A percentile compares a stretch with the other conserved stretches of the same genome.
phyloP scores from a whole-genome alignment of 2,329 filamentous ascomycete genomes.

The Aspergillus nomiae region DNA sequence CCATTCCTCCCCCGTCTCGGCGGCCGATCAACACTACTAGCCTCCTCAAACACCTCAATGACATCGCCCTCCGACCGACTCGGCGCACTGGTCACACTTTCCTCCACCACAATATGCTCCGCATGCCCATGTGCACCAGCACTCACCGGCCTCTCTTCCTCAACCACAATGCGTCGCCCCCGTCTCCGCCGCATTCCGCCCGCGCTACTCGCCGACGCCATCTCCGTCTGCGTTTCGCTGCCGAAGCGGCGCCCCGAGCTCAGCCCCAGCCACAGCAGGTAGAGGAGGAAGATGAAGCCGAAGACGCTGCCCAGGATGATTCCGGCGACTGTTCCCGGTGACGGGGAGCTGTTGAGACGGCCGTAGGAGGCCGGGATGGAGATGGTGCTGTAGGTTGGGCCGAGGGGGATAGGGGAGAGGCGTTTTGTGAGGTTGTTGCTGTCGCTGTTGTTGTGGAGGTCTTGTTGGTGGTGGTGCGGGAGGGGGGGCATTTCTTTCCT shows the following conservation, averaged over 20 bases:
- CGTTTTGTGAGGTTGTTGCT: not conserved
- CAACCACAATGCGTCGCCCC: constrained; percentile 35
- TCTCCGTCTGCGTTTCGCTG: constrained; percentile 31
- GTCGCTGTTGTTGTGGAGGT: not conserved
- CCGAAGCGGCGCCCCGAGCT: constrained; percentile 45
- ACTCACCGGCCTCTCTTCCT: constrained; percentile 30
- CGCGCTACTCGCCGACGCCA: constrained; percentile 25
- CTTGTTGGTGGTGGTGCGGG: not conserved
- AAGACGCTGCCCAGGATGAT: constrained; percentile 54
- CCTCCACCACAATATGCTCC: constrained; percentile 34
- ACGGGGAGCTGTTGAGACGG: constrained; percentile 53
- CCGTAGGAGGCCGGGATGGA: constrained; percentile 66
- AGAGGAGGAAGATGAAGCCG: constrained; percentile 57
- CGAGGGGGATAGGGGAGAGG: not conserved
- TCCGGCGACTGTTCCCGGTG: constrained; percentile 61
- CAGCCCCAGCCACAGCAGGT: constrained; percentile 54
- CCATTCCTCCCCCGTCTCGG: constrained; percentile 37
- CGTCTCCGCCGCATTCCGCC: constrained; percentile 14
- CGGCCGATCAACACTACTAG: constrained; percentile 41
- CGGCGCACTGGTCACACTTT: constrained; percentile 29
- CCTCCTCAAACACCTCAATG: constrained; percentile 62
- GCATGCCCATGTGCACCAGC: constrained; percentile 15
- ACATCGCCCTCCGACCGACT: constrained; percentile 51
- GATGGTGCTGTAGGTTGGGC: constrained; percentile 32
- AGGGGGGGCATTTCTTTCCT: not conserved